These are phyloP conservation scores for Heterobasidion annosum DNA, from an alignment of 1,284 basidiomycete genomes.

Conservation along the genomic window DNA sequence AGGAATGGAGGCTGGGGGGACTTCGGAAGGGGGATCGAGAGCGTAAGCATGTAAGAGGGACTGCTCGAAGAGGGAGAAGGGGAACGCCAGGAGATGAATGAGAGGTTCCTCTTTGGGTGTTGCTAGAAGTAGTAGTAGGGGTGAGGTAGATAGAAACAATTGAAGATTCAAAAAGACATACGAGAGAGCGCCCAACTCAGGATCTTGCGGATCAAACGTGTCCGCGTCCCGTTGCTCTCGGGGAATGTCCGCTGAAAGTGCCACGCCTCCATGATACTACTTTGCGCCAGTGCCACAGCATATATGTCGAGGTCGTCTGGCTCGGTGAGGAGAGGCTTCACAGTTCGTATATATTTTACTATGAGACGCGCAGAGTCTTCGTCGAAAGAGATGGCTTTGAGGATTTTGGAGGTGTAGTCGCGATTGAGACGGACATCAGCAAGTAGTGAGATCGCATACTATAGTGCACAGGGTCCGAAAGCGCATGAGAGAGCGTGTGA, in stretches of 20 bases:
- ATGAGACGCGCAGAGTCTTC: slow-evolving; percentile 44
- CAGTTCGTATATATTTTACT: slow-evolving; percentile 59
- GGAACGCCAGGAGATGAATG: slow-evolving; percentile 50
- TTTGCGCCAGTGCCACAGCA: slow-evolving; percentile 52
- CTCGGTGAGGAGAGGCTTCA: slow-evolving; percentile 56
- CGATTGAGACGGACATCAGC: slow-evolving; percentile 65
- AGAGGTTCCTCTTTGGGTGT: slow-evolving; percentile 47
- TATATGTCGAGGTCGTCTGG: slow-evolving; percentile 63
- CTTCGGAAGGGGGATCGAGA: slow-evolving; percentile 40
- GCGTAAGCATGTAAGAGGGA: slow-evolving; percentile 46
- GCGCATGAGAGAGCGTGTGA: neutral
- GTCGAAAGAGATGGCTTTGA: slow-evolving; percentile 53
- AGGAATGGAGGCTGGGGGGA: slow-evolving; percentile 40
- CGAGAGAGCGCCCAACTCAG: slow-evolving; percentile 60
- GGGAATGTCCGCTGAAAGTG: slow-evolving; percentile 59
- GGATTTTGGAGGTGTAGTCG: slow-evolving; percentile 67
- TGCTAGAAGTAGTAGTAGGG: slow-evolving; percentile 26
- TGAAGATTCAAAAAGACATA: slow-evolving; percentile 27
- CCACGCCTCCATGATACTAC: slow-evolving; percentile 63
- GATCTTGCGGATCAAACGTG: slow-evolving; percentile 49
- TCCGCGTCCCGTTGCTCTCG: slow-evolving; percentile 41
- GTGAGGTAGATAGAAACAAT: neutral
- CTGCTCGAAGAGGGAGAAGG: slow-evolving; percentile 58
- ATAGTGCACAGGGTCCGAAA: neutral
- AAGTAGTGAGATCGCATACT: slow-evolving; percentile 63